phyloP scores from a whole-genome alignment of 768 basidiomycete genomes.

The Stropharia rugosoannulata region DNA sequence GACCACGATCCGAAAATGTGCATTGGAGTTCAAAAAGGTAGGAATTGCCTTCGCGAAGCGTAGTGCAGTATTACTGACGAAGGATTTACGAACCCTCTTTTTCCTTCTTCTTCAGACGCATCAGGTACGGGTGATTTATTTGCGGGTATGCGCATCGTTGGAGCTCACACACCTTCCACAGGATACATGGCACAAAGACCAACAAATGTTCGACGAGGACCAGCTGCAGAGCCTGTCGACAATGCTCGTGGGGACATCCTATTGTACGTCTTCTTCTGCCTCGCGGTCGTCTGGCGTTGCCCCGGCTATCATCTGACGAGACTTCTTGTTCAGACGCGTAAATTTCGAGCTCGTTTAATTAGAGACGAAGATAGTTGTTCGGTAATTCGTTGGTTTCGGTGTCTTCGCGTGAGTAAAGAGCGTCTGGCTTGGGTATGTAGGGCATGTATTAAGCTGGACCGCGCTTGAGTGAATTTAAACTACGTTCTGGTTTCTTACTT shows the following conservation, averaged over 20 bases:
- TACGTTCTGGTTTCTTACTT: no score
- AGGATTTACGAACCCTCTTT: conserved; percentile 5
- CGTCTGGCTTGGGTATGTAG: no score
- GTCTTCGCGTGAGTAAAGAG: no score
- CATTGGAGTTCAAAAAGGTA: conserved; percentile 85
- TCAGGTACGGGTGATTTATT: conserved; percentile 39
- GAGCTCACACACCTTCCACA: conserved; percentile 29
- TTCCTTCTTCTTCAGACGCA: conserved; percentile 45
- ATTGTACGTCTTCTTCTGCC: conserved; percentile 52
- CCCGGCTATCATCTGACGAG: conserved; percentile 4
- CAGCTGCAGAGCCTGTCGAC: conserved; percentile 84
- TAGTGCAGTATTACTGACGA: conserved; percentile 8
- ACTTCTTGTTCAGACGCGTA: conserved; percentile 10
- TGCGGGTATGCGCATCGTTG: neutral
- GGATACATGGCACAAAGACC: conserved; percentile 94
- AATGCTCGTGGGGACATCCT: conserved; percentile 89
- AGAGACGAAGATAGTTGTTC: neutral
- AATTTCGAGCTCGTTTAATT: conserved; percentile 6
- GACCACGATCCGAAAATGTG: conserved; percentile 83
- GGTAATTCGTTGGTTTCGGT: no score
- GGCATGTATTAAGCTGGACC: no score
- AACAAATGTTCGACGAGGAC: conserved; percentile 84
- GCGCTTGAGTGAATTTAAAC: no score
- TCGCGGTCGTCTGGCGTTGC: neutral
- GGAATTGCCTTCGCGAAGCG: conserved; percentile 10